Evolutionary conservation across 257 asterid genomes (phyloP).

Genomic region (Linderniella brevidens): DNA sequence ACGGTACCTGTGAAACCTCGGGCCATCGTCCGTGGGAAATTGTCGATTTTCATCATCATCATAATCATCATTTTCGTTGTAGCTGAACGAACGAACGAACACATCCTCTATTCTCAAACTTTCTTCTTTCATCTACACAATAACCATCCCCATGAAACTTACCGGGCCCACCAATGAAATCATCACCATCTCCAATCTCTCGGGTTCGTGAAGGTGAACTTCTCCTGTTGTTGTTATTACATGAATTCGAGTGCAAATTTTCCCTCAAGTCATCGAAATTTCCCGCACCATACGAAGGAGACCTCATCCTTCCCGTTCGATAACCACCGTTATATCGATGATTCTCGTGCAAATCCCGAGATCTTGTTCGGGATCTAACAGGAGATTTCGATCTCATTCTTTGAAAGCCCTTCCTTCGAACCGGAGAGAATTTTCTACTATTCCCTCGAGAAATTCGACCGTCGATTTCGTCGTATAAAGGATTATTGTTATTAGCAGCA

Average conservation of each 20-base stretch:
- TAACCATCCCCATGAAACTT: too few species aligned
- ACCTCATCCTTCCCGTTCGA: constrained; percentile 54
- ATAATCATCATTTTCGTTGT: too few species aligned
- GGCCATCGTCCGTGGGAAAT: neutral
- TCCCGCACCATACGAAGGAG: constrained; percentile 39
- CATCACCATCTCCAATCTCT: constrained; percentile 34
- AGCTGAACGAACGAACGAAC: neutral
- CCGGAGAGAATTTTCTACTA: constrained; percentile 31
- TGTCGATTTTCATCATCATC: neutral
- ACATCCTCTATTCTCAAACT: neutral
- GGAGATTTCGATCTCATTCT: constrained; percentile 60
- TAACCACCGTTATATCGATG: constrained; percentile 37
- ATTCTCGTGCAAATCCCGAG: constrained; percentile 63
- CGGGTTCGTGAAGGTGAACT: constrained; percentile 36
- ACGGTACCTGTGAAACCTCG: neutral
- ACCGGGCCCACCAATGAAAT: constrained; percentile 43
- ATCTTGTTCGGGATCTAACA: constrained; percentile 36
- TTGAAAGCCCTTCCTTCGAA: constrained; percentile 46
- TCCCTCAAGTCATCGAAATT: too few species aligned
- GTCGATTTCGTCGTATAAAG: constrained; percentile 32
- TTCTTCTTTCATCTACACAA: neutral
- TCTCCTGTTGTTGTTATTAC: constrained; percentile 57
- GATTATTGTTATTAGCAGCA: constrained; percentile 22
- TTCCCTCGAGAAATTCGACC: constrained; percentile 34
- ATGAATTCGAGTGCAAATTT: constrained; percentile 5